phyloP scores from a whole-genome alignment of 176 grass and related monocot species.

The Hordeum marinum region DNA sequence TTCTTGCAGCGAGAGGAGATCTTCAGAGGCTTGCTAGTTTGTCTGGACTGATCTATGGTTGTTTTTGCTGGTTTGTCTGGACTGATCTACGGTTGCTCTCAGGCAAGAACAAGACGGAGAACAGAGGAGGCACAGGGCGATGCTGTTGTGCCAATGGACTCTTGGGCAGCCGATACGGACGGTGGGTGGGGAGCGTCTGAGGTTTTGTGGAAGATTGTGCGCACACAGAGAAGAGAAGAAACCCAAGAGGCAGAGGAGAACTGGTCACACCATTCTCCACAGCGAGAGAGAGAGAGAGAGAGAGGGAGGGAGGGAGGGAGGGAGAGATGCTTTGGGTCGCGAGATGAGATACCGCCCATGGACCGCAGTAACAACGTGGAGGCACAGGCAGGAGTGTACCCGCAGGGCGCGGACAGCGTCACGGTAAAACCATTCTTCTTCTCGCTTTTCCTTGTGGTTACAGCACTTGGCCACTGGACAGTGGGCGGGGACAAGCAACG shows the following conservation, averaged over 20 bases:
- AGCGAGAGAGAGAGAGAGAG: neutral
- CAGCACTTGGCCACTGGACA: neutral
- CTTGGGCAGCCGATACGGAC: neutral
- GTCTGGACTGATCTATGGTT: neutral
- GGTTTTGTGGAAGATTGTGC: neutral
- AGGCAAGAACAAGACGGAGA: neutral
- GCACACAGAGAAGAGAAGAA: neutral
- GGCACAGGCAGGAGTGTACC: constrained; percentile 7
- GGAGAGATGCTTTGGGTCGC: neutral
- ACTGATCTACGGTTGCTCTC: neutral
- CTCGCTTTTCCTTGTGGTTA: neutral
- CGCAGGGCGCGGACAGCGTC: neutral
- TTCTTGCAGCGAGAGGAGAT: neutral
- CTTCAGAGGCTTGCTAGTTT: neutral
- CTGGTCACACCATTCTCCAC: neutral
- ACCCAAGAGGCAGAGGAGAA: constrained; percentile 19
- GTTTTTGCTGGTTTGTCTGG: neutral
- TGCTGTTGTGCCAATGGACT: neutral
- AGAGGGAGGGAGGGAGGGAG: neutral
- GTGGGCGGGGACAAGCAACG: neutral
- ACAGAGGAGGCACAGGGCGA: neutral
- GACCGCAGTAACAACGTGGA: neutral
- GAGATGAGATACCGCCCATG: neutral
- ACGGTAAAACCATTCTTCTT: constrained; percentile 18
- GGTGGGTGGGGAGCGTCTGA: neutral